Evolutionary conservation across 495 filamentous ascomycete species (phyloP).

Genomic region (Lentithecium fluviatile): DNA sequence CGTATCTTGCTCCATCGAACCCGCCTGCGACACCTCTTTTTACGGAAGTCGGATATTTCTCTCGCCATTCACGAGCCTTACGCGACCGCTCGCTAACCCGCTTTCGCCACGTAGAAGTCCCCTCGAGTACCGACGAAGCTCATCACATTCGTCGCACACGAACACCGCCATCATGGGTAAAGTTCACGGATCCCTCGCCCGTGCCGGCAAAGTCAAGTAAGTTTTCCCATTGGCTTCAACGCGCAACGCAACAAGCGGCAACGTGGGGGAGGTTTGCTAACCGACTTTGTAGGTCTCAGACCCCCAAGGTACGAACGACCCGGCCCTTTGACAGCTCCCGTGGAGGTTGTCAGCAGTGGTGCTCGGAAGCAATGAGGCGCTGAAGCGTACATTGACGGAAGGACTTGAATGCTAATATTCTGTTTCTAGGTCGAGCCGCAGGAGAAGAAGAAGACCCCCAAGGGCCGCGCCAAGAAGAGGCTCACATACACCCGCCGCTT

Average conservation of each 20-base stretch:
- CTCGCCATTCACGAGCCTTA: background rate
- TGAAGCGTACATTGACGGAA: background rate
- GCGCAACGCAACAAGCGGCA: no score
- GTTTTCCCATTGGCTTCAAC: no score
- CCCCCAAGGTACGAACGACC: conserved; percentile 68
- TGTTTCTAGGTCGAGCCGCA: conserved; percentile 71
- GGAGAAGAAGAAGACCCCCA: conserved; percentile 91
- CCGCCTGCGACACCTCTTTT: conserved; percentile 33
- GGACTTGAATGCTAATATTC: background rate
- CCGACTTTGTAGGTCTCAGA: conserved; percentile 55
- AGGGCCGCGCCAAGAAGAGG: conserved; percentile 98
- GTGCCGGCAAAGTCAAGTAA: conserved; percentile 90
- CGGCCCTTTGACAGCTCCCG: conserved; percentile 12
- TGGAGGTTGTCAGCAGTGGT: background rate
- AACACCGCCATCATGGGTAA: conserved; percentile 74
- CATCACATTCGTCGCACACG: conserved; percentile 20
- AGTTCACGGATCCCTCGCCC: conserved; percentile 89
- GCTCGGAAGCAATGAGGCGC: background rate
- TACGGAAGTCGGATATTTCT: background rate
- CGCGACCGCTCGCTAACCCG: conserved; percentile 8
- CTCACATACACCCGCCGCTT: conserved; percentile 96
- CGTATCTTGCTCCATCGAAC: conserved; percentile 1
- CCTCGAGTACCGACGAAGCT: conserved; percentile 11
- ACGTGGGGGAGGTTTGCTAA: no score
- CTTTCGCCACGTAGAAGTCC: conserved; percentile 42